Evolutionary conservation across 176 grass and related monocot species (phyloP).

Genomic region (Raddia guianensis): DNA sequence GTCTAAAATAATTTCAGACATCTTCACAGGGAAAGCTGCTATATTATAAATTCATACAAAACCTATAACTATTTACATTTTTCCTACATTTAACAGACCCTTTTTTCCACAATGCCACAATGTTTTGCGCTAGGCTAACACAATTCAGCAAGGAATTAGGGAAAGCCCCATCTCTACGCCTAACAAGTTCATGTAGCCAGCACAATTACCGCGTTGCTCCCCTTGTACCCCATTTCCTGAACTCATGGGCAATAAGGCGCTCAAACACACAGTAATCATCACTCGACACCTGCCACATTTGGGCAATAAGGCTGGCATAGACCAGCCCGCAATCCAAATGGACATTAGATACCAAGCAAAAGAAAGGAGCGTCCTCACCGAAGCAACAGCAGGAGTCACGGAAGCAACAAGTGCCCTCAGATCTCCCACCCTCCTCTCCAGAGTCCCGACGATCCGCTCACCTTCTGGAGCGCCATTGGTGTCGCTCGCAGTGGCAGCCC

Average conservation of each 20-base stretch:
- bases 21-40: neutral
- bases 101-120: neutral
- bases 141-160: neutral
- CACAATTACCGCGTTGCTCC: neutral
- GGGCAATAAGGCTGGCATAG: neutral
- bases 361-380: constrained; percentile 26
- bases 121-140: neutral
- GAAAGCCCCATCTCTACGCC: neutral
- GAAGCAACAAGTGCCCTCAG: constrained; percentile 50
- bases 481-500: constrained; percentile 48
- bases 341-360: neutral
- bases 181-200: neutral
- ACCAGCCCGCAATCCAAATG: constrained; percentile 4
- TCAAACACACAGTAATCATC: neutral
- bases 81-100: no score
- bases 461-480: neutral
- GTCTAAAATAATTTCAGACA: neutral
- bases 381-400: constrained; percentile 30
- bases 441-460: constrained; percentile 24
- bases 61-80: neutral
- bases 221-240: neutral
- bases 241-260: neutral
- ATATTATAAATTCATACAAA: neutral
- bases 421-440: constrained; percentile 46
- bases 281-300: neutral